phyloP scores from a whole-genome alignment of 2,329 filamentous ascomycete species.

The Achaetomium macrosporum region DNA sequence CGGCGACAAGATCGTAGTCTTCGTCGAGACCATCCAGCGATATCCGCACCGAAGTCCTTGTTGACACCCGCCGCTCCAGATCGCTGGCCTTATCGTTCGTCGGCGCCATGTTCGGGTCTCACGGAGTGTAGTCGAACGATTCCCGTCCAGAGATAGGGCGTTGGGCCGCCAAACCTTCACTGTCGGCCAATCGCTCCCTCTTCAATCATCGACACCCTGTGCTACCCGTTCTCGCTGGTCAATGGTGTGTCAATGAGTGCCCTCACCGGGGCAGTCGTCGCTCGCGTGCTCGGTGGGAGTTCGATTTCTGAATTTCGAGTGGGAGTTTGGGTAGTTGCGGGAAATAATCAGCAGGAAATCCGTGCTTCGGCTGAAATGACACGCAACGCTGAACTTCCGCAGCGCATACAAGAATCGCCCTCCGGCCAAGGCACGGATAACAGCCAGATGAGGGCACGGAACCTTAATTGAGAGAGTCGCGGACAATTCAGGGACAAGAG shows the following conservation, averaged over 20 bases:
- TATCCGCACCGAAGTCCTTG: constrained; percentile 36
- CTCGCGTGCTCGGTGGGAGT: background rate
- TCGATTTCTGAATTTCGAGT: background rate
- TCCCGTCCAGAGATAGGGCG: background rate
- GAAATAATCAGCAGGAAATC: background rate
- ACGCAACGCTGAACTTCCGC: background rate
- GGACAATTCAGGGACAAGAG: constrained; percentile 13
- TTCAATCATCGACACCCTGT: constrained; percentile 17
- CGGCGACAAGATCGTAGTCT: constrained; percentile 44
- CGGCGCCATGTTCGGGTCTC: constrained; percentile 35
- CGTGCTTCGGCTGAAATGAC: background rate
- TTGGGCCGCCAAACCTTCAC: constrained; percentile 18
- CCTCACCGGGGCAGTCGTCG: background rate
- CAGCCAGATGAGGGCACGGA: constrained; percentile 14
- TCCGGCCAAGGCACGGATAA: constrained; percentile 9
- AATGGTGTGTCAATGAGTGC: background rate
- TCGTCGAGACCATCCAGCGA: constrained; percentile 36
- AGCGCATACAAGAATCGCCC: background rate
- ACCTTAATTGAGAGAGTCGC: constrained; percentile 2
- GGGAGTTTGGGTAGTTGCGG: background rate
- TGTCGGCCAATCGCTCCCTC: constrained; percentile 13
- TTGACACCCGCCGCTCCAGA: constrained; percentile 39
- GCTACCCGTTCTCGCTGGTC: background rate
- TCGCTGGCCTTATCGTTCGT: constrained; percentile 34
- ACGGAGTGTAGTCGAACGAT: background rate